Conservation (phyloP, 805 yeast species). For the Wickerhamiella vanderwaltii region DNA sequence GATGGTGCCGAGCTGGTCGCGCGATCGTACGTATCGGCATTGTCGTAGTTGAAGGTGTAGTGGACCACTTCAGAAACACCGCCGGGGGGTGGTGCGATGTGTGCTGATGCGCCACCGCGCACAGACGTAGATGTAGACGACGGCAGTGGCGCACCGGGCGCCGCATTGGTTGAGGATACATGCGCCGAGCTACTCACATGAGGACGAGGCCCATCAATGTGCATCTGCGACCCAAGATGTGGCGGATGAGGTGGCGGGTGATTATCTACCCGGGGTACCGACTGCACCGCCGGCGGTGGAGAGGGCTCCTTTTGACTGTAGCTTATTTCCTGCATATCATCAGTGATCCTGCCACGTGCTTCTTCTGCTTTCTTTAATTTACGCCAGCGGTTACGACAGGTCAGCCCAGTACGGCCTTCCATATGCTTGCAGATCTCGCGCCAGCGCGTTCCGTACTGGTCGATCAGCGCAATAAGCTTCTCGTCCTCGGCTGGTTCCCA, state of each 20-base stretch:
- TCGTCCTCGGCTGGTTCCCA: conserved; percentile 77
- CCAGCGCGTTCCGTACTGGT: conserved; percentile 78
- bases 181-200: conserved; percentile 12
- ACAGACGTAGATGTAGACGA: not conserved
- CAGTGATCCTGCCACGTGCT: not conserved
- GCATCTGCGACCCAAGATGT: no score
- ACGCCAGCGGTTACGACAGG: conserved; percentile 89
- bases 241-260: no score
- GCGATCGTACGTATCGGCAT: conserved; percentile 6
- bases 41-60: conserved; percentile 17
- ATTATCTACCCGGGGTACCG: no score
- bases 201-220: no score
- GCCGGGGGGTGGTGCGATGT: not conserved
- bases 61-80: not conserved
- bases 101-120: not conserved
- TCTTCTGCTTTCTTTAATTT: conserved; percentile 49
- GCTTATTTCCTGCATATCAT: not conserved
- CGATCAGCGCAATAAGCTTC: conserved; percentile 51
- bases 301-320: not conserved
- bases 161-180: not conserved
- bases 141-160: not conserved
- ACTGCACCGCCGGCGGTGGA: not conserved
- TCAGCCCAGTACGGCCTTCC: conserved; percentile 71
- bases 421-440: conserved; percentile 60
- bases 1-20: not conserved